phyloP scores from a whole-genome alignment of 345 rosid species.

The Isatis tinctoria region DNA sequence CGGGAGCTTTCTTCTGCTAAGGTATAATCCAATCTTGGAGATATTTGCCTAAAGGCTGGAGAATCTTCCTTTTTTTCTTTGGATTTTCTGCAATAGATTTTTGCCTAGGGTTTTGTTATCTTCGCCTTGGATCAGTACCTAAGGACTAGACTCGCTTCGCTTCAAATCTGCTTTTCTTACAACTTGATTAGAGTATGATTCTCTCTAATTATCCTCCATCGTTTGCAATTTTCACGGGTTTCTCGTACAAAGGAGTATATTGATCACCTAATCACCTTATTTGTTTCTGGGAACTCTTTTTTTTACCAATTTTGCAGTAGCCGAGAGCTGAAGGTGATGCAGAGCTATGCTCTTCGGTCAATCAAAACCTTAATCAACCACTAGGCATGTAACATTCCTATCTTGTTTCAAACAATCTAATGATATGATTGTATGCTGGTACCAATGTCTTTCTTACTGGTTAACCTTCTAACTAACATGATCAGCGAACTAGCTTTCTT shows the following conservation, averaged over 20 bases:
- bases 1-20: conserved; percentile 1
- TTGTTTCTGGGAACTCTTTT: conserved; percentile 8
- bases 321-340: conserved; percentile 70
- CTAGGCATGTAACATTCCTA: conserved; percentile 48
- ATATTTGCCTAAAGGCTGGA: neutral
- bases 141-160: neutral
- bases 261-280: conserved; percentile 6
- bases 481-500: neutral
- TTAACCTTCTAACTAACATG: neutral
- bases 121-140: neutral
- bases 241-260: neutral
- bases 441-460: neutral
- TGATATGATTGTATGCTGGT: neutral
- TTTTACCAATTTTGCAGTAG: conserved; percentile 46
- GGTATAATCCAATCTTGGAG: neutral
- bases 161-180: neutral
- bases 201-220: neutral
- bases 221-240: neutral
- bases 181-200: neutral
- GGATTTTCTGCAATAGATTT: neutral
- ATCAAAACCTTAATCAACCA: conserved; percentile 65
- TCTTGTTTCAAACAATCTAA: conserved; percentile 8
- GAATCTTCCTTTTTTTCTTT: neutral
- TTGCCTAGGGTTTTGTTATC: neutral
- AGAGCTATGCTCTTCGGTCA: conserved; percentile 62